These are phyloP conservation scores for Gnaphalium uliginosum DNA, from an alignment of 129 eudicot species.

Conservation along the genomic window DNA sequence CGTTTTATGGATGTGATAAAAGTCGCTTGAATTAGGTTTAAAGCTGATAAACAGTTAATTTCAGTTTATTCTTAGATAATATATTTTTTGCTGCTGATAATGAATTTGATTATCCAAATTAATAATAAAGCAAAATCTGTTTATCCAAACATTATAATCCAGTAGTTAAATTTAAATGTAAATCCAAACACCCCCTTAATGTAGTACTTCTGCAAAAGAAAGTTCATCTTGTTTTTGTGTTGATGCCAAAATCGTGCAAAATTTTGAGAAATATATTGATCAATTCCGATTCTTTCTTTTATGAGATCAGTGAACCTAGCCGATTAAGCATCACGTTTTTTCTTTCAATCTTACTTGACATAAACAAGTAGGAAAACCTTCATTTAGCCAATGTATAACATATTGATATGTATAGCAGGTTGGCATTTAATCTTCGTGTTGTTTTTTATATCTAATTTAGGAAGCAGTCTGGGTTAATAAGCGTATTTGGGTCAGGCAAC, in stretches of 20 bases:
- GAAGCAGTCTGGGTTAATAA: slow-evolving; percentile 5
- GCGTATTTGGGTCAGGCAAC: slow-evolving; percentile 6
- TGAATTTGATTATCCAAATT: background rate
- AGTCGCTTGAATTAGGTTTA: background rate
- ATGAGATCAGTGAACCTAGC: too few relatives aligned
- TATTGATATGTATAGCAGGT: background rate
- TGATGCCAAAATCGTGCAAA: slow-evolving; percentile 4
- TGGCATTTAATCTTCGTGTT: background rate
- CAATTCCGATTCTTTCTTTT: too few relatives aligned
- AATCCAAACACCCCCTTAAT: background rate
- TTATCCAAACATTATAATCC: background rate
- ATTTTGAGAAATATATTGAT: background rate
- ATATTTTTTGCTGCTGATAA: background rate
- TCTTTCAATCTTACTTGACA: too few relatives aligned
- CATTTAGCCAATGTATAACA: background rate
- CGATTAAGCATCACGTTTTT: background rate
- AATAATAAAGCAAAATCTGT: background rate
- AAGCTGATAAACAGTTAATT: background rate
- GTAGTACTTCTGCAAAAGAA: slow-evolving; percentile 7
- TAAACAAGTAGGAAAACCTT: too few relatives aligned
- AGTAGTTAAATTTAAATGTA: background rate
- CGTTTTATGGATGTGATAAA: background rate
- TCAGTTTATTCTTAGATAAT: background rate
- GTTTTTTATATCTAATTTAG: background rate
- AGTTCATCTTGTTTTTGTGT: background rate